These are phyloP conservation scores for Yarrowia yakushimensis DNA, from an alignment of 805 yeast species.

Conservation along the genomic window DNA sequence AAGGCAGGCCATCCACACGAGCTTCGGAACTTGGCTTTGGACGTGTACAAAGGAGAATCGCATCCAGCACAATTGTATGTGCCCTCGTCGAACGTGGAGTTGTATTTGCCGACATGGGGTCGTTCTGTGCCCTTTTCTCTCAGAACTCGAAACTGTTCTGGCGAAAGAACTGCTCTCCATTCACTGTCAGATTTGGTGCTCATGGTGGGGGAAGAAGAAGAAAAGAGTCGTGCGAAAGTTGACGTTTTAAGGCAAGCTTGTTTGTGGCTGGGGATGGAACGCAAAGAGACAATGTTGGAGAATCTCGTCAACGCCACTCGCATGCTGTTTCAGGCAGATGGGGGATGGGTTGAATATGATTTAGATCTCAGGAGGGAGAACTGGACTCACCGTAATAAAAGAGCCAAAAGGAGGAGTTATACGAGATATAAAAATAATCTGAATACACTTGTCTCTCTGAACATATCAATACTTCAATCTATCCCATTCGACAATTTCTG, in stretches of 20 bases:
- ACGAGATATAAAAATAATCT: too few relatives aligned
- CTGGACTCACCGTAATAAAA: too few relatives aligned
- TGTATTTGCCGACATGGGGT: constrained; percentile 62
- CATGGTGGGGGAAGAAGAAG: constrained; percentile 5
- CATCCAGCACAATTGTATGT: constrained; percentile 85
- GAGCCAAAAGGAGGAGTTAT: too few relatives aligned
- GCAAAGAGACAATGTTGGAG: background rate
- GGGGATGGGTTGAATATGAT: background rate
- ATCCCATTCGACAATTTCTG: too few relatives aligned
- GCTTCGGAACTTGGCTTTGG: constrained; percentile 78
- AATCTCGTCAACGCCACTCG: background rate
- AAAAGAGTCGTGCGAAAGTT: background rate
- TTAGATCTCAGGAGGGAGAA: too few relatives aligned
- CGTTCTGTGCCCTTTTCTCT: constrained; percentile 72
- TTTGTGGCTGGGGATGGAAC: background rate
- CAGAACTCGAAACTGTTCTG: constrained; percentile 74
- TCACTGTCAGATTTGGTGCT: constrained; percentile 46
- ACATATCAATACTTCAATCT: background rate
- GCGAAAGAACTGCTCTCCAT: constrained; percentile 76
- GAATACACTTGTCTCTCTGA: too few relatives aligned
- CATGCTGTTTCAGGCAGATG: background rate
- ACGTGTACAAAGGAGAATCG: constrained; percentile 68
- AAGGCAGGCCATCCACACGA: constrained; percentile 99
- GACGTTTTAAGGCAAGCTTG: too few relatives aligned
- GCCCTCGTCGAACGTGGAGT: constrained; percentile 51